phyloP scores from a whole-genome alignment of 495 filamentous ascomycete genomes.

The Hypoxylon lenormandii region DNA sequence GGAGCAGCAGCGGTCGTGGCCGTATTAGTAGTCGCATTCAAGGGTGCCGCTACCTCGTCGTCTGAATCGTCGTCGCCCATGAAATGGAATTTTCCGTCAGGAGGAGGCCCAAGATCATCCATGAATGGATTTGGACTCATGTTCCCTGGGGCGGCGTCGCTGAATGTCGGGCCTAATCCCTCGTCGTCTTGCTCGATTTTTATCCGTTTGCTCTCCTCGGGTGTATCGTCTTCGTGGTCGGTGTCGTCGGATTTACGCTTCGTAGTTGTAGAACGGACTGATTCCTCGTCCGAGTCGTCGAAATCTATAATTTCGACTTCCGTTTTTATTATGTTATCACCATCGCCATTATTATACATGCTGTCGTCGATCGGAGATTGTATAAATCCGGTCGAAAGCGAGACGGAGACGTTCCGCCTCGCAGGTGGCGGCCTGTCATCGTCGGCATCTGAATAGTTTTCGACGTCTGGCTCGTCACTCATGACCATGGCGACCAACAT shows the following conservation, averaged over 20 bases:
- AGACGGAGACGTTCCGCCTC: slow-evolving; percentile 25
- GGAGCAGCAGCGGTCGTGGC: background rate
- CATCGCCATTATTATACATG: background rate
- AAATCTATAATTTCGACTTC: slow-evolving; percentile 39
- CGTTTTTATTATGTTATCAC: slow-evolving; percentile 8
- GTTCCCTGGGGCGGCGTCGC: slow-evolving; percentile 49
- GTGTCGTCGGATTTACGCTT: slow-evolving; percentile 54
- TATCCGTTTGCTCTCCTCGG: slow-evolving; percentile 47
- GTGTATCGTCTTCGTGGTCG: slow-evolving; percentile 54
- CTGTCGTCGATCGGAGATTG: slow-evolving; percentile 17
- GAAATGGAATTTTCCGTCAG: slow-evolving; percentile 45
- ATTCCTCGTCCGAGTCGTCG: slow-evolving; percentile 23
- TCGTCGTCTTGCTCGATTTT: slow-evolving; percentile 54
- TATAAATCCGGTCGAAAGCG: slow-evolving; percentile 25
- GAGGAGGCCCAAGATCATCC: background rate
- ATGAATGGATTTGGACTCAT: slow-evolving; percentile 16
- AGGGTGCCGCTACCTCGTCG: slow-evolving; percentile 15
- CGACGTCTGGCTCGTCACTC: slow-evolving; percentile 55
- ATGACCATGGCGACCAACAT: slow-evolving; percentile 74
- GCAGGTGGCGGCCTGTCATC: slow-evolving; percentile 15
- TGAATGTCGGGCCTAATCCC: slow-evolving; percentile 36
- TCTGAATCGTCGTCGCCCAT: slow-evolving; percentile 45
- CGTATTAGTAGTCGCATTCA: slow-evolving; percentile 1
- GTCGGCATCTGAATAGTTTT: slow-evolving; percentile 23
- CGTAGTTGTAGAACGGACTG: slow-evolving; percentile 7